phyloP scores from a whole-genome alignment of 257 asterid genomes.

The Nicotiana paniculata region DNA sequence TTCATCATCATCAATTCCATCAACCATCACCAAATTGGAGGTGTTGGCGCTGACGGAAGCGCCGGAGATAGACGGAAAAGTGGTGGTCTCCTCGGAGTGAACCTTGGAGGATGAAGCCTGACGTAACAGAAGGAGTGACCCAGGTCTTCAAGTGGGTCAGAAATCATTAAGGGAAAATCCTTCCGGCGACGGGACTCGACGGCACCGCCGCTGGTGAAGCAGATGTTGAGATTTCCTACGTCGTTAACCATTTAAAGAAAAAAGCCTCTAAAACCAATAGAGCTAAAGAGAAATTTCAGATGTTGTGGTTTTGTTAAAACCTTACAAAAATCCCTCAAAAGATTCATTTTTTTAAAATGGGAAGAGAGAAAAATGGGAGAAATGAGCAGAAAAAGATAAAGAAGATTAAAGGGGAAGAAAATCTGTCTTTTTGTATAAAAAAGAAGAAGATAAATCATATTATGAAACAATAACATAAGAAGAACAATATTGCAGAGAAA shows the following conservation, averaged over 20 bases:
- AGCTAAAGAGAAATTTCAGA: background rate
- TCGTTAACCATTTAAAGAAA: constrained; percentile 72
- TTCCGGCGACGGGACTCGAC: constrained; percentile 45
- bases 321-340: background rate
- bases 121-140: constrained; percentile 94
- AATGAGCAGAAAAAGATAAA: background rate
- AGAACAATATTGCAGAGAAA: too few relatives aligned
- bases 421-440: too few relatives aligned
- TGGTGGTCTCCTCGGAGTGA: constrained; percentile 50
- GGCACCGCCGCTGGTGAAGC: constrained; percentile 52
- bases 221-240: constrained; percentile 65
- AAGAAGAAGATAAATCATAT: too few relatives aligned
- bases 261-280: background rate
- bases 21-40: constrained; percentile 20
- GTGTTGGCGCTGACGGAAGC: constrained; percentile 96
- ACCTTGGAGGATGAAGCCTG: constrained; percentile 63
- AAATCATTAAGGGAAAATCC: constrained; percentile 31
- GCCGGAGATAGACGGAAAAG: constrained; percentile 77
- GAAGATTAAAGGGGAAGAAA: too few relatives aligned
- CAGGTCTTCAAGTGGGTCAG: constrained; percentile 77
- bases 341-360: background rate
- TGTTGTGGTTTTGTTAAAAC: background rate
- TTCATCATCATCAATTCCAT: too few relatives aligned
- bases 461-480: too few relatives aligned
- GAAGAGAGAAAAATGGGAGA: background rate